Evolutionary conservation across 202 grass and related monocot species (phyloP), one percentile per base, ranked within the genome.

Genomic region (Digitaria exilis): DNA sequence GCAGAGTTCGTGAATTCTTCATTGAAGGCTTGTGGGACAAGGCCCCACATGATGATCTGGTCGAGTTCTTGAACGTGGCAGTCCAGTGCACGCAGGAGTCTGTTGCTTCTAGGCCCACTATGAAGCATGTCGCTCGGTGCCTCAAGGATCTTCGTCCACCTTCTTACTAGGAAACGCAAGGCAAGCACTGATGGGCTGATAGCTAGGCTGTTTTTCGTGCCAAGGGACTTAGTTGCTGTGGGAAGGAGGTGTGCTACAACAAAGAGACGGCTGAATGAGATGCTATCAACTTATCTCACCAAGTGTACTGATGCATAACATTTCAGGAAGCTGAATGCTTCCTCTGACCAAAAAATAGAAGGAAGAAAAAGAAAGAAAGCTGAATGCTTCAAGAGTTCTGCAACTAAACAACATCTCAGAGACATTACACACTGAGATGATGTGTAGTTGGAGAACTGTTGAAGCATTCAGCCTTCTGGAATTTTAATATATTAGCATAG

Each of bases 11-110:
- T 18, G 89, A 94, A 37, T 97, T 97, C 82, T 97, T 97, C 74
- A 39, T 92, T 0, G 89, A 97, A 72, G 94, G 94, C 63, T 75
- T 97, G 71, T 97, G 94, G 94, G 89, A 92, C 55, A 78, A 79
- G 46, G 91, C 91, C 21, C 94, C 94, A n/a, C 94, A 94, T 60
- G 94, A 97, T 91, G 94, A 97, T 76, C 88, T 97, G 71, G 72
- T 94, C 29, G 91, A 91, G 71, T 86, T 88, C 24, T 78, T 97
- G 43, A 90, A 97, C 82, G 84, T 97, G 79, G 94, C 89, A 5
- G 66, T 97, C 76, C 85, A 80, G 71, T 97, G 94, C 67, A 97
- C 94, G 4, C 62, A 52, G 31, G 89, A 92, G 37, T 56, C 82
- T 54, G 81, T 90, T 73, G 24, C 91, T 80, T 82, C 81, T 29